Conservation (phyloP, 345 rosid species). For the Sisymbrium altissimum region DNA sequence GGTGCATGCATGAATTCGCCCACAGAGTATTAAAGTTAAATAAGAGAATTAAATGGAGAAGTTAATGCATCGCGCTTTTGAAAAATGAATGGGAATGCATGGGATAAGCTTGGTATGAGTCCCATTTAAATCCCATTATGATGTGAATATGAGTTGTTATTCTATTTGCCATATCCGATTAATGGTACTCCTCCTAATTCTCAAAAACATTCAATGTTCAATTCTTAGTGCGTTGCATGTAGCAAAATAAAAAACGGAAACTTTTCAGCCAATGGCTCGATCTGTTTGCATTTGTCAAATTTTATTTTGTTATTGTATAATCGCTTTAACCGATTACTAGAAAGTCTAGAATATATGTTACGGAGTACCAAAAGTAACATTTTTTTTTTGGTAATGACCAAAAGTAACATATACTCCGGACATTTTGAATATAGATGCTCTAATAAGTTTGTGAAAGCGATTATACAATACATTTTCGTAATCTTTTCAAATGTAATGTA, state of each 20-base stretch:
- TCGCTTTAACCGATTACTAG: too few relatives aligned
- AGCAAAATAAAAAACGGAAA: not conserved
- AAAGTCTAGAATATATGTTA: too few relatives aligned
- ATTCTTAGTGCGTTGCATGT: not conserved
- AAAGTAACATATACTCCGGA: too few relatives aligned
- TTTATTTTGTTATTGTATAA: too few relatives aligned
- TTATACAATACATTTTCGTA: too few relatives aligned
- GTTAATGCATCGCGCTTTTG: slow-evolving; percentile 8
- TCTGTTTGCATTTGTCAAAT: not conserved
- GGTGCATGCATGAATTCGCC: slow-evolving; percentile 29
- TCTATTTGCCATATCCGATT: not conserved
- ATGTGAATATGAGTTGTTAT: slow-evolving; percentile 5
- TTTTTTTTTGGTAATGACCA: too few relatives aligned
- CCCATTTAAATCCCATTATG: not conserved
- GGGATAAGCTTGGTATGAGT: slow-evolving; percentile 13
- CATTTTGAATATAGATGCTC: too few relatives aligned
- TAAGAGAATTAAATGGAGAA: slow-evolving; percentile 1
- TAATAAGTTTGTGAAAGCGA: too few relatives aligned
- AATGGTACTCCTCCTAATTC: not conserved
- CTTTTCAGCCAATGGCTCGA: too few relatives aligned
- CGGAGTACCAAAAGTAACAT: too few relatives aligned
- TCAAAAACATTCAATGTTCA: not conserved
- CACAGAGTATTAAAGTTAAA: slow-evolving; percentile 6
- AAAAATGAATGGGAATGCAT: not conserved
- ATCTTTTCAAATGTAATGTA: too few relatives aligned